Evolutionary conservation across 2,329 filamentous ascomycete genomes (phyloP), one percentile per base, ranked within the genome.

Genomic region (Aureobasidium leucospermi): DNA sequence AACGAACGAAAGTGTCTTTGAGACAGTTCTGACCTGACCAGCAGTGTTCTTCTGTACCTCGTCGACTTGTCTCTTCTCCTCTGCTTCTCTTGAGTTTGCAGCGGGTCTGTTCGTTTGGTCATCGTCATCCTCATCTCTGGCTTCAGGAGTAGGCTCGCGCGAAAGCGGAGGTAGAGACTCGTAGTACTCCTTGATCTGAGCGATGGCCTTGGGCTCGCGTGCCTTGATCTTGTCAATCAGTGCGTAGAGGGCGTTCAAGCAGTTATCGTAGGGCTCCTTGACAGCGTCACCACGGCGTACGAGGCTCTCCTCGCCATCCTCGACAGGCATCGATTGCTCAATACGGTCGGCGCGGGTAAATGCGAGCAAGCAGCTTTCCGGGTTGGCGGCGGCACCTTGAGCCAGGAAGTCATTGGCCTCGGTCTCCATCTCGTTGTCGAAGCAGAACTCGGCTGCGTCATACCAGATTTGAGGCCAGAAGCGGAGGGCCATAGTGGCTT

Each of bases 401-500:
- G 85, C 80, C 28, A 99, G 78, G 67, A 97, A 89, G 9, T 90
- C 85, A 28, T 87, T 84, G 10, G 90, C 91, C 61, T 90, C 86
- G 46, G 84, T 75, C 39, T 83, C 80, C 65, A 92, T 76, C 46
- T 83, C 83, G 66, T 94, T 91, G 58, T 87, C 82, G 68, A 91
- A 91, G 72, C 90, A 96, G 84, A 93, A 97, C 65, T 96, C 89
- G 0, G 92, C 89, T 9, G 91, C 93, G 62, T 96, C 91, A 52
- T 91, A 92, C 94, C 94, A 99, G 66, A 96, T 86, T 70, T 96
- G 89, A 4, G 94, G 92, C 84, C 93, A 94, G 74, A 97, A 99
- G 53, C 92, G 86, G 59, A 99, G 77, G 4, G 91, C 87, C 88
- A 96, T 96, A 48, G 96, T 77, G 4, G 93, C 90, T 71, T 96